phyloP scores from a whole-genome alignment of 2,329 filamentous ascomycete genomes.

The Samsoniella hepiali region DNA sequence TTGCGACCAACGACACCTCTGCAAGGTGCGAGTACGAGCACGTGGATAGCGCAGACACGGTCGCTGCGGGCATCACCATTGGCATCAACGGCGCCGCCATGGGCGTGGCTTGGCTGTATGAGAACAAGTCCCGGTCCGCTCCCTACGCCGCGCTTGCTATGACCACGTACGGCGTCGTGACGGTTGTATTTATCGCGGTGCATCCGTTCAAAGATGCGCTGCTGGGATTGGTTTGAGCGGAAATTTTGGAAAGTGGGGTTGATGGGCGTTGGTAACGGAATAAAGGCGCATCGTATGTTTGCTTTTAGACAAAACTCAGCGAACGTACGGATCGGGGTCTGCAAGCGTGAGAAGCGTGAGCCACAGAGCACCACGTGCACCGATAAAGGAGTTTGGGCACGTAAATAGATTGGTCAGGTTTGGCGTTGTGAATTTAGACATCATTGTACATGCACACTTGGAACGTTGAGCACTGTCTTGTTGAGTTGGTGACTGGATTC shows the following conservation, averaged over 20 bases:
- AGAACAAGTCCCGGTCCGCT: conserved; percentile 49
- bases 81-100: conserved; percentile 60
- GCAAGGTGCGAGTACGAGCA: neutral
- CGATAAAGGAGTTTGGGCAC: too few species aligned
- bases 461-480: neutral
- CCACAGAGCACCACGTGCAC: too few species aligned
- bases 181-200: conserved; percentile 51
- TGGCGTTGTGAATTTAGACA: neutral
- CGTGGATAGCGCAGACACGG: conserved; percentile 34
- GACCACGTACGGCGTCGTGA: conserved; percentile 55
- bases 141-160: conserved; percentile 56
- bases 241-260: neutral
- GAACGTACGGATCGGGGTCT: too few species aligned
- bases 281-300: neutral
- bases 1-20: neutral
- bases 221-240: conserved; percentile 30
- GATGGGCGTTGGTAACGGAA: neutral
- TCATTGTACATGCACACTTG: neutral
- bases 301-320: too few species aligned
- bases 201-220: conserved; percentile 43
- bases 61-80: conserved; percentile 51
- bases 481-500: neutral
- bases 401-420: too few species aligned
- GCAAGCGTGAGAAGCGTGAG: too few species aligned
- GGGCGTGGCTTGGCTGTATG: conserved; percentile 57